Conservation (phyloP, 2,329 filamentous ascomycete genomes). For the Epichloe aotearoae region DNA sequence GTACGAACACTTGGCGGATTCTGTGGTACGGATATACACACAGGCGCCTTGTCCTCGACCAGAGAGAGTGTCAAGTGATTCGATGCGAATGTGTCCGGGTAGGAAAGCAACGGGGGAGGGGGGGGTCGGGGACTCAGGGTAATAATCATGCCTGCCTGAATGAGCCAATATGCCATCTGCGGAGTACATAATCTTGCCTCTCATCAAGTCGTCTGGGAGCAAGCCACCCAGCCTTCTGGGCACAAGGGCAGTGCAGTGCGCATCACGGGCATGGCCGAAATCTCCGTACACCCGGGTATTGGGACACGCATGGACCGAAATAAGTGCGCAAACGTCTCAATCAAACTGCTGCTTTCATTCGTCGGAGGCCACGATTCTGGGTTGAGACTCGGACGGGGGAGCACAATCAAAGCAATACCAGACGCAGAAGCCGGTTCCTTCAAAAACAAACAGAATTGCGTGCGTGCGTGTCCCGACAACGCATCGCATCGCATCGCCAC, state of each 20-base stretch:
- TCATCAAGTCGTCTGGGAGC: no score
- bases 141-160: background rate
- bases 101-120: background rate
- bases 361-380: background rate
- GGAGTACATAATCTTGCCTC: no score
- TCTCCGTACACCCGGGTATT: background rate
- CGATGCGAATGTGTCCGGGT: background rate
- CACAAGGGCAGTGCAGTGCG: background rate
- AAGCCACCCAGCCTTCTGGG: no score
- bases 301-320: no score
- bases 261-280: background rate
- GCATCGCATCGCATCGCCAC: background rate
- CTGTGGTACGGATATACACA: constrained; percentile 1
- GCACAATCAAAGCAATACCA: background rate
- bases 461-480: background rate
- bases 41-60: background rate
- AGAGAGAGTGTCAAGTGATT: background rate
- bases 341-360: background rate
- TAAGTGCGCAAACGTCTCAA: no score
- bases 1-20: background rate
- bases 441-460: background rate
- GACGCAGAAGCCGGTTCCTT: background rate
- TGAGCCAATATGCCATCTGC: background rate
- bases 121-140: no score
- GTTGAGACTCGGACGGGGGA: background rate